These are phyloP conservation scores for Leccinum variabile DNA, from an alignment of 1,284 basidiomycete genomes.

Conservation along the genomic window DNA sequence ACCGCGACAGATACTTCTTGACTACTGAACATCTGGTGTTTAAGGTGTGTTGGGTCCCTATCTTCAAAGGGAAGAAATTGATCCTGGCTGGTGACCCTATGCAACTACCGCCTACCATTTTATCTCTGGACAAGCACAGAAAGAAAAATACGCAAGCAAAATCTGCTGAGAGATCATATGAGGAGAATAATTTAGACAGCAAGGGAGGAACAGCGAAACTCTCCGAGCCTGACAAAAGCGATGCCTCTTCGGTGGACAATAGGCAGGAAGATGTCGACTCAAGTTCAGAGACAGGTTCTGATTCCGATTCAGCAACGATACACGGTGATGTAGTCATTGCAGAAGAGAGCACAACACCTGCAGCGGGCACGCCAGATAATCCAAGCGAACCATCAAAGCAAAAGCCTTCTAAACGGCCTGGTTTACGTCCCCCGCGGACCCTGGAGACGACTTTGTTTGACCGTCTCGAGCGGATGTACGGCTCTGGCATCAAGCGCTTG, in stretches of 20 bases:
- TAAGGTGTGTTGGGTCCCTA: slow-evolving; percentile 93
- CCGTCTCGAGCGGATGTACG: slow-evolving; percentile 86
- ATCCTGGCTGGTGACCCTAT: slow-evolving; percentile 90
- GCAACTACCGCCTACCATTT: slow-evolving; percentile 91
- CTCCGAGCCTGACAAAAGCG: neutral
- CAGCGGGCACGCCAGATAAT: slow-evolving; percentile 11
- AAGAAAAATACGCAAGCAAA: slow-evolving; percentile 27
- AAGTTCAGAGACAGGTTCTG: slow-evolving; percentile 10
- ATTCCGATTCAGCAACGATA: slow-evolving; percentile 23
- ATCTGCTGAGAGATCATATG: slow-evolving; percentile 6
- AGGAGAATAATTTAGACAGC: slow-evolving; percentile 8
- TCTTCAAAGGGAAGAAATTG: slow-evolving; percentile 85
- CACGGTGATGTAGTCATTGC: slow-evolving; percentile 24
- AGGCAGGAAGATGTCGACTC: slow-evolving; percentile 8
- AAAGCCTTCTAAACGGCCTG: slow-evolving; percentile 21
- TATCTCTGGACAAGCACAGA: slow-evolving; percentile 53
- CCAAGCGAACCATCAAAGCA: slow-evolving; percentile 21
- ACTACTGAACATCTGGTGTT: slow-evolving; percentile 3
- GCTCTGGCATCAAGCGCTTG: slow-evolving; percentile 81
- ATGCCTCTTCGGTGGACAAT: neutral
- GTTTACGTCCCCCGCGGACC: slow-evolving; percentile 66
- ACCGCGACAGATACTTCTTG: slow-evolving; percentile 13
- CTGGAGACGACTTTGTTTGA: slow-evolving; percentile 92
- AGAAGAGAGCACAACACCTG: slow-evolving; percentile 18
- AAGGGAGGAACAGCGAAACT: slow-evolving; percentile 2